phyloP scores from a whole-genome alignment of 202 grass and related monocot species.

The Panicum virgatum region DNA sequence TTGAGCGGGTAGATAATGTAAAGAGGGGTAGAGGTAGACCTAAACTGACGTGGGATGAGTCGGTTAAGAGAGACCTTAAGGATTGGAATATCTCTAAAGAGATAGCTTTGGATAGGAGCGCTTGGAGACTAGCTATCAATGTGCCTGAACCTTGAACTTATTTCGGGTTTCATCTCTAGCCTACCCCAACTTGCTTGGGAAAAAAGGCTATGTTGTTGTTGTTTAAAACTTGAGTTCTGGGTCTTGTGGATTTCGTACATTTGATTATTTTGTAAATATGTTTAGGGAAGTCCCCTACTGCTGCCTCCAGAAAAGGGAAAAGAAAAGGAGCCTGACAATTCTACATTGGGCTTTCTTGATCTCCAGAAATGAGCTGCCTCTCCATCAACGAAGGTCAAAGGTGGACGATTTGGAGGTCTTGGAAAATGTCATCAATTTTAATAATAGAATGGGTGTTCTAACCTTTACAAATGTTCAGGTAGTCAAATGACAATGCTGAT shows the following conservation, averaged over 20 bases:
- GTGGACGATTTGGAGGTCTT: neutral
- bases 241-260: neutral
- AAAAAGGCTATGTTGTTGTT: too few relatives aligned
- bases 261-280: neutral
- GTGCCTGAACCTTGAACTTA: too few relatives aligned
- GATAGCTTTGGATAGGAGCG: too few relatives aligned
- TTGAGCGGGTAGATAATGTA: too few relatives aligned
- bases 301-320: neutral
- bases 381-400: neutral
- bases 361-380: neutral
- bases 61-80: too few relatives aligned
- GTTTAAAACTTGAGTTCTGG: too few relatives aligned
- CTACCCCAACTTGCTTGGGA: too few relatives aligned
- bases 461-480: neutral
- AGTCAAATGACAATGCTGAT: slow-evolving; percentile 18
- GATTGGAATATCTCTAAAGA: too few relatives aligned
- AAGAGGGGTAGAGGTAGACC: too few relatives aligned
- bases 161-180: too few relatives aligned
- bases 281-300: neutral
- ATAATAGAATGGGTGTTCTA: neutral
- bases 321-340: neutral
- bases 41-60: too few relatives aligned
- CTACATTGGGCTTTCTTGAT: neutral
- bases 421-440: neutral
- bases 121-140: too few relatives aligned